phyloP scores from a whole-genome alignment of 2,329 filamentous ascomycete species.

The Claviceps spartinae region DNA sequence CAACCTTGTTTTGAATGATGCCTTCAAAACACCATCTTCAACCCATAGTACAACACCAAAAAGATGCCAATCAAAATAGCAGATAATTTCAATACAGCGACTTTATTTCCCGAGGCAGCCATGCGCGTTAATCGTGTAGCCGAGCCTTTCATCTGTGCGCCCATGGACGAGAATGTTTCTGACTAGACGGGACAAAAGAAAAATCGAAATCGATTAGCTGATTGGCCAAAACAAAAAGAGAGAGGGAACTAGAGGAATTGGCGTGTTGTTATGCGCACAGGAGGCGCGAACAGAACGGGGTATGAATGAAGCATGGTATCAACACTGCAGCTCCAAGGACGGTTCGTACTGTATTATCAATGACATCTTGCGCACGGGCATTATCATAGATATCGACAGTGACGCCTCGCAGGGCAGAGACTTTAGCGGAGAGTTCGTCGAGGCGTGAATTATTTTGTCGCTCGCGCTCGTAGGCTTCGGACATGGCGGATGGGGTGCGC shows the following conservation, averaged over 20 bases:
- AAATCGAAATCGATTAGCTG: slow-evolving; percentile 12
- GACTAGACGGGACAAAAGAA: slow-evolving; percentile 33
- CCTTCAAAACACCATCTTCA: slow-evolving; percentile 45
- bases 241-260: background rate
- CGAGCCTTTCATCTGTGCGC: slow-evolving; percentile 68
- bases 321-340: too few species aligned
- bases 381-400: slow-evolving; percentile 98
- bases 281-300: too few species aligned
- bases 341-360: slow-evolving; percentile 65
- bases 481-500: slow-evolving; percentile 33
- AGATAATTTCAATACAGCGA: slow-evolving; percentile 80
- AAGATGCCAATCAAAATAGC: slow-evolving; percentile 65
- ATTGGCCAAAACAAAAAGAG: slow-evolving; percentile 10
- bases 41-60: slow-evolving; percentile 61
- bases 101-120: slow-evolving; percentile 80
- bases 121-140: slow-evolving; percentile 73
- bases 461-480: slow-evolving; percentile 66
- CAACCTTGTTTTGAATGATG: background rate
- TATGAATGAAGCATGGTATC: too few species aligned
- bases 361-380: slow-evolving; percentile 72
- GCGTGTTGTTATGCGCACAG: background rate
- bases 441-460: slow-evolving; percentile 91
- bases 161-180: slow-evolving; percentile 85
- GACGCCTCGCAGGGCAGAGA: slow-evolving; percentile 80
- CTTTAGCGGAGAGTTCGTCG: slow-evolving; percentile 79